A percentile compares a stretch with the other conserved stretches of the same genome.
Evolutionary conservation across 2,329 filamentous ascomycete genomes (phyloP).

Genomic region (Arthroderma uncinatum): DNA sequence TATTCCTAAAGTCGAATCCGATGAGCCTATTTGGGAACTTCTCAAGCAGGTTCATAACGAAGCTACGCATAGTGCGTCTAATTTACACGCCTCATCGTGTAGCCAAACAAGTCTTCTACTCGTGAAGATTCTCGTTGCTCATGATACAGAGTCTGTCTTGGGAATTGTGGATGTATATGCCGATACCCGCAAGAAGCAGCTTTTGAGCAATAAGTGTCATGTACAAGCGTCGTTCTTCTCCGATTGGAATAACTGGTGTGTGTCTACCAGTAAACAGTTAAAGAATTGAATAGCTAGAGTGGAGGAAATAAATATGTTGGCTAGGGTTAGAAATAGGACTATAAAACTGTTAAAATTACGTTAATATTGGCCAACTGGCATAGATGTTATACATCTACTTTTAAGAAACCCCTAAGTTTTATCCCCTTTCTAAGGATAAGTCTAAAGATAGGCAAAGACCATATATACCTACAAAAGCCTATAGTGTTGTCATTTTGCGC

Average conservation of each 20-base stretch:
- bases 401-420: too few relatives aligned
- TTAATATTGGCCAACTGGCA: too few relatives aligned
- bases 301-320: too few relatives aligned
- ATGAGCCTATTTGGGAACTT: slow-evolving; percentile 40
- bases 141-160: slow-evolving; percentile 42
- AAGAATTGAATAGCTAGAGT: slow-evolving; percentile 15
- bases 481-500: too few relatives aligned
- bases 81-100: slow-evolving; percentile 61
- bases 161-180: slow-evolving; percentile 54
- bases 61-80: slow-evolving; percentile 45
- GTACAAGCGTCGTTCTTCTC: slow-evolving; percentile 56
- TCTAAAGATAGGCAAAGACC: too few relatives aligned
- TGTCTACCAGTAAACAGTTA: slow-evolving; percentile 33
- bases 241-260: slow-evolving; percentile 65
- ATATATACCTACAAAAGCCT: too few relatives aligned
- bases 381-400: too few relatives aligned
- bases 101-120: slow-evolving; percentile 46
- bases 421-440: too few relatives aligned
- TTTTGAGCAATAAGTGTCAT: slow-evolving; percentile 45
- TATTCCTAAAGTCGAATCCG: slow-evolving; percentile 33
- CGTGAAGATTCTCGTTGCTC: slow-evolving; percentile 34
- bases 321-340: too few relatives aligned
- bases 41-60: slow-evolving; percentile 58
- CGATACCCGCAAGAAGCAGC: slow-evolving; percentile 49
- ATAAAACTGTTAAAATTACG: too few relatives aligned